These are phyloP conservation scores for Boletus eberwhitei DNA, from an alignment of 768 basidiomycete species.

Conservation along the genomic window DNA sequence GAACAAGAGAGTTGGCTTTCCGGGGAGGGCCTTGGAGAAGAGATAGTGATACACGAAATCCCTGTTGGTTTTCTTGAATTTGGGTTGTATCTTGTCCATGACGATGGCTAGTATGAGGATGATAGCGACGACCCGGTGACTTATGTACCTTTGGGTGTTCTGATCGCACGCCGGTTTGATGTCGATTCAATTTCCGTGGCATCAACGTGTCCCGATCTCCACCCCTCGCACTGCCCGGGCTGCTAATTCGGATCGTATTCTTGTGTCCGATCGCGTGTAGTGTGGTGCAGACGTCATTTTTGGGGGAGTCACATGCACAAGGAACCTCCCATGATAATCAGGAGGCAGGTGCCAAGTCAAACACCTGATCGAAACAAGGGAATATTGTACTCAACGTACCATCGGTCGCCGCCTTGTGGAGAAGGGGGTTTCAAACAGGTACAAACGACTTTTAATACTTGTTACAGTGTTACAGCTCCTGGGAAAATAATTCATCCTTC, in stretches of 20 bases:
- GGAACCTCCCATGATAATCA: neutral
- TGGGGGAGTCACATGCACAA: neutral
- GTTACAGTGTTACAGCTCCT: neutral
- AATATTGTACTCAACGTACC: neutral
- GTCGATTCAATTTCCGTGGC: neutral
- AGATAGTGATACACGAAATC: constrained; percentile 38
- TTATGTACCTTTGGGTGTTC: constrained; percentile 8
- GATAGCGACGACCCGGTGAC: neutral
- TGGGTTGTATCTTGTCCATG: constrained; percentile 27
- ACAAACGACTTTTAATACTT: neutral
- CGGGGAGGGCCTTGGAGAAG: constrained; percentile 20
- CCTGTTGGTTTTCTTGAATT: constrained; percentile 36
- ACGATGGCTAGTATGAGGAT: neutral
- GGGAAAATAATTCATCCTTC: neutral
- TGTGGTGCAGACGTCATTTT: neutral
- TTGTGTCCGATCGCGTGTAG: neutral
- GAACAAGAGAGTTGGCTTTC: constrained; percentile 40
- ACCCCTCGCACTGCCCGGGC: constrained; percentile 16
- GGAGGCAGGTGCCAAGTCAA: neutral
- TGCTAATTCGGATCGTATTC: constrained; percentile 4
- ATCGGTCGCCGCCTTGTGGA: too few species aligned
- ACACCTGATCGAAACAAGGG: neutral
- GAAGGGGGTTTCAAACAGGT: neutral
- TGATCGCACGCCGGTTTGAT: constrained; percentile 17
- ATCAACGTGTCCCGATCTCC: constrained; percentile 18